A percentile compares a stretch with the other conserved stretches of the same genome.
Evolutionary conservation across 441 rosid genomes (phyloP).

Genomic region (Gossypium laxum): DNA sequence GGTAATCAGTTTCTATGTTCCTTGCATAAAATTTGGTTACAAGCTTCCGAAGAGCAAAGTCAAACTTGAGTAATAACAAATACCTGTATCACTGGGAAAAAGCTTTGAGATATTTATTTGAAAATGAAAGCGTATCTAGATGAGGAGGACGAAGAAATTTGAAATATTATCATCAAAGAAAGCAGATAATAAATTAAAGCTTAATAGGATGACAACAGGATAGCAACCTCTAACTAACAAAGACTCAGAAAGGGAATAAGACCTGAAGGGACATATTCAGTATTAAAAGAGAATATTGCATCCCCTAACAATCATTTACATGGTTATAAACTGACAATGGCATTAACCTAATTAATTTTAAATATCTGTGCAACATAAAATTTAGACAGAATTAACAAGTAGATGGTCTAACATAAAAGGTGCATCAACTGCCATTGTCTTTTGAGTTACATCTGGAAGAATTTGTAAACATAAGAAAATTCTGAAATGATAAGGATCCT

Average conservation of each 20-base stretch:
- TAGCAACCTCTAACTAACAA: neutral
- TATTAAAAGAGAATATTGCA: neutral
- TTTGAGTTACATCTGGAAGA: neutral
- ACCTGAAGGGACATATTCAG: neutral
- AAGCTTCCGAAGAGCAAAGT: neutral
- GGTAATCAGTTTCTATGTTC: neutral
- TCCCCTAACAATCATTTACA: neutral
- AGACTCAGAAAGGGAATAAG: neutral
- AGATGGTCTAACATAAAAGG: neutral
- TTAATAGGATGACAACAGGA: neutral
- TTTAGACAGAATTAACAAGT: neutral
- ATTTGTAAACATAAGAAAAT: neutral
- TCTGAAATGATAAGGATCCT: neutral
- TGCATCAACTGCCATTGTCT: neutral
- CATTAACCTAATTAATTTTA: neutral
- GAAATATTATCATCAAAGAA: neutral
- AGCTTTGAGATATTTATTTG: neutral
- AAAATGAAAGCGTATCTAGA: neutral
- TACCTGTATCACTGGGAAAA: neutral
- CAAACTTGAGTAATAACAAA: neutral
- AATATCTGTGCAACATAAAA: neutral
- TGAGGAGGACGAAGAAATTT: neutral
- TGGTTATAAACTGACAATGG: neutral
- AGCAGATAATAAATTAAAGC: neutral
- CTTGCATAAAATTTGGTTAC: neutral